Evolutionary conservation across 306 rosid species (phyloP).

Genomic region (Trifolium repens): DNA sequence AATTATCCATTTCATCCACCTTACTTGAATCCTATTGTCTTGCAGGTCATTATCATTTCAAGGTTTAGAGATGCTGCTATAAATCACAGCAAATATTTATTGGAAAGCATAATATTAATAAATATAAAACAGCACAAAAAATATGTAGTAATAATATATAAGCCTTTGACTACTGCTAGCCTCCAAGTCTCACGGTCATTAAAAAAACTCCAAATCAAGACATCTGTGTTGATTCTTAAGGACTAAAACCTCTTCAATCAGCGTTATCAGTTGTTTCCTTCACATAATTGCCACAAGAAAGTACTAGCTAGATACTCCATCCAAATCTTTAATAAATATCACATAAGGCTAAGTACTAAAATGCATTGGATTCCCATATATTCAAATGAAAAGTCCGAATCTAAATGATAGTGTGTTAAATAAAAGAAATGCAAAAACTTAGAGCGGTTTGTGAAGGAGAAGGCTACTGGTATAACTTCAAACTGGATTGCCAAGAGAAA

Average conservation of each 20-base stretch:
- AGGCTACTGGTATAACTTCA: neutral
- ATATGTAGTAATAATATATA: constrained; percentile 1
- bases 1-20: neutral
- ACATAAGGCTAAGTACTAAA: constrained; percentile 6
- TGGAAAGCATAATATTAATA: neutral
- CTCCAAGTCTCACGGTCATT: constrained; percentile 23
- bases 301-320: constrained; percentile 4
- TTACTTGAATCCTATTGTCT: neutral
- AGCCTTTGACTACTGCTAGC: neutral
- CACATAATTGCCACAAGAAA: constrained; percentile 9
- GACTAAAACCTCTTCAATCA: constrained; percentile 12
- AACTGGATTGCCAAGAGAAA: constrained; percentile 6
- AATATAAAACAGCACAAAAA: constrained; percentile 3
- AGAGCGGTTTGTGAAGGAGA: neutral
- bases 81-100: constrained; percentile 6
- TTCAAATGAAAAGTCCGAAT: constrained; percentile 13
- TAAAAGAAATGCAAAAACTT: neutral
- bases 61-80: constrained; percentile 17
- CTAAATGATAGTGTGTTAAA: neutral
- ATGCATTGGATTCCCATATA: constrained; percentile 1
- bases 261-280: neutral
- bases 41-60: neutral
- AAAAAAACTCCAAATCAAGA: neutral
- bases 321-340: neutral
- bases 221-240: neutral